phyloP scores from a whole-genome alignment of 768 basidiomycete species.

The Boletus reticuloceps region DNA sequence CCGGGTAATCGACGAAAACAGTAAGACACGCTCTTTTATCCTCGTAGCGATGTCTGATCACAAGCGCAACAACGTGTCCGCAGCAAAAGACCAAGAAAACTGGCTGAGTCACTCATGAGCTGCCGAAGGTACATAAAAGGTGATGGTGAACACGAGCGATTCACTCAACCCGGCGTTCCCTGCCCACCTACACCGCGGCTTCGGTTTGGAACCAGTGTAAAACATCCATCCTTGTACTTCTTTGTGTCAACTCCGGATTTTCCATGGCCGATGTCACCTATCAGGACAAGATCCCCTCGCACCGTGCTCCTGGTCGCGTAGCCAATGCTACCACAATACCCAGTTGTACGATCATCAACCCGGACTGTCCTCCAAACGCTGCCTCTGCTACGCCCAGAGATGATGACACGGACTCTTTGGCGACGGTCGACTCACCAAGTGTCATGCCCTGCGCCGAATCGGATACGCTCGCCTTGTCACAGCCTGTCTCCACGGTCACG shows the following conservation, averaged over 20 bases:
- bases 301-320: background rate
- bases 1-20: constrained; percentile 12
- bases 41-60: constrained; percentile 8
- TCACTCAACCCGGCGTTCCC: background rate
- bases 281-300: background rate
- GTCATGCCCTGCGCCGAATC: background rate
- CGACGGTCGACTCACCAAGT: background rate
- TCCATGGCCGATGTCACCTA: background rate
- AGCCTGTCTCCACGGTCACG: constrained; percentile 3
- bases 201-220: background rate
- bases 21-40: background rate
- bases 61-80: background rate
- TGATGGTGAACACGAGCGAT: background rate
- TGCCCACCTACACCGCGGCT: background rate
- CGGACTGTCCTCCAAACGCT: background rate
- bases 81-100: constrained; percentile 1
- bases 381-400: background rate
- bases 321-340: background rate
- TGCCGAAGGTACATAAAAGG: constrained; percentile 10
- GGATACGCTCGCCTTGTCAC: background rate
- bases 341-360: background rate
- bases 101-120: background rate
- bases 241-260: background rate
- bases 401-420: background rate
- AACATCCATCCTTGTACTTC: constrained; percentile 1